Base-by-base conservation (phyloP, 2,329 filamentous ascomycete genomes). In the Metarhizium anisopliae region DNA sequence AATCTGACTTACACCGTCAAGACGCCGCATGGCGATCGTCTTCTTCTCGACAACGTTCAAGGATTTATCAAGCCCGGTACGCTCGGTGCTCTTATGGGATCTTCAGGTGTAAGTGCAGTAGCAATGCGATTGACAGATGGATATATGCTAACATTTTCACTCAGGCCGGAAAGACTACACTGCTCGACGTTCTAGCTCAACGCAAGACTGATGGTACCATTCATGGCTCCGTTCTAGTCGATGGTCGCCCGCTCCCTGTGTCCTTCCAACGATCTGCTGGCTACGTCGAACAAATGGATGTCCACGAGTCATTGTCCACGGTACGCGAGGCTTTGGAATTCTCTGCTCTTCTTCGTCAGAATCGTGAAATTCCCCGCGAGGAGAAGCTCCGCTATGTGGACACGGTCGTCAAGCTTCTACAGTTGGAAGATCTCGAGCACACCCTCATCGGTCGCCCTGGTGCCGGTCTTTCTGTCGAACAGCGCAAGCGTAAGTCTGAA, bases 21-120 rank as follows among this genome's bases (percentile, higher is more conserved):
- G 60, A 84, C 80, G 0, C 75, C 79, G 0, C 67, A 70, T 1
- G 81, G 81, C 3, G 74, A 90, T 79, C 82, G 86, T 7, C 75
- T 81, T 14, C 83, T 95, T 57, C 75, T 95, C 6, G 84, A 94
- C 59, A 80, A 93, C 56, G 87, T 95, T 1, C 83, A 91, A 61
- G 90, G 90, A 2, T 95, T 86, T 83, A 87, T 92, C 55, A 89
- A 90, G 68, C 88, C 89, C 1, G 89, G 89, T 50, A 90, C 85
- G 60, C 70, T 91, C 20, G 89, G 85, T 3, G 89, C 87, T 6
- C 74, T 93, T n/a, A 89, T 92, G 88, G 86, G 89, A 63, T 83
- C 87, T 2, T 88, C 85, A 13, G 89, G 89, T 61, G 90, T 43
- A 43, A 43, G 40, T 43, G 40, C 40, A 43, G 2, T 43, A 43